Evolutionary conservation across 306 rosid species (phyloP).

Genomic region (Malus orientalis): DNA sequence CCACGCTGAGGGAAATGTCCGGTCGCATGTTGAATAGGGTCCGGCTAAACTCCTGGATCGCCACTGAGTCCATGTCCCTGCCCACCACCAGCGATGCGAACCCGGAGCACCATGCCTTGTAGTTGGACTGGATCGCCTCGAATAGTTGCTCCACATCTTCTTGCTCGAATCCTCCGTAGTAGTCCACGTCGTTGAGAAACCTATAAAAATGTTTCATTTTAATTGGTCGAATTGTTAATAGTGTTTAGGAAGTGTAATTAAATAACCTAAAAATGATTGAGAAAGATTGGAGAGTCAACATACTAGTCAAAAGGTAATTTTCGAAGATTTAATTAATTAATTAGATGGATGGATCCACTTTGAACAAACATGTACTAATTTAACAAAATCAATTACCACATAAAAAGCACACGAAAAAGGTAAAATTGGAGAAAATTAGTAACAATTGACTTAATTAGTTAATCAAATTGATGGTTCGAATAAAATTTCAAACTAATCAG

Average conservation of each 20-base stretch:
- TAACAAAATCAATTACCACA: too few relatives aligned
- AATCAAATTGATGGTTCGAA: too few relatives aligned
- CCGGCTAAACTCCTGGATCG: constrained; percentile 77
- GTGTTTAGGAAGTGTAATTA: neutral
- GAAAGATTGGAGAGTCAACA: neutral
- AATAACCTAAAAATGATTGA: constrained; percentile 1
- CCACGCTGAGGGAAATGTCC: constrained; percentile 63
- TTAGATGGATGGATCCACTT: too few relatives aligned
- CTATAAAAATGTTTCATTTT: constrained; percentile 10
- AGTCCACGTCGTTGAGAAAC: constrained; percentile 65
- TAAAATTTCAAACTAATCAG: too few relatives aligned
- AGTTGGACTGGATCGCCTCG: constrained; percentile 55
- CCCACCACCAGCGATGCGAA: constrained; percentile 77
- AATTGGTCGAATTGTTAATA: neutral
- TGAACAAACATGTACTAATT: too few relatives aligned
- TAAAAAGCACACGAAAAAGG: too few relatives aligned
- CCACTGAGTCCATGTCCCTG: constrained; percentile 81
- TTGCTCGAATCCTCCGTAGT: constrained; percentile 79
- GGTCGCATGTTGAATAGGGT: constrained; percentile 89
- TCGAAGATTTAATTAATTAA: neutral
- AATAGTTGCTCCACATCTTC: constrained; percentile 65
- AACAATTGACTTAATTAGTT: too few relatives aligned
- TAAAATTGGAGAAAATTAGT: too few relatives aligned
- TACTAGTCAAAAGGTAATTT: neutral
- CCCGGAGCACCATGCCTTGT: constrained; percentile 81